Percentiles rank a stretch among this genome's conserved stretches.
phyloP scores from a whole-genome alignment of 371 early-diverging fungal genomes.

The Mortierella sp. region DNA sequence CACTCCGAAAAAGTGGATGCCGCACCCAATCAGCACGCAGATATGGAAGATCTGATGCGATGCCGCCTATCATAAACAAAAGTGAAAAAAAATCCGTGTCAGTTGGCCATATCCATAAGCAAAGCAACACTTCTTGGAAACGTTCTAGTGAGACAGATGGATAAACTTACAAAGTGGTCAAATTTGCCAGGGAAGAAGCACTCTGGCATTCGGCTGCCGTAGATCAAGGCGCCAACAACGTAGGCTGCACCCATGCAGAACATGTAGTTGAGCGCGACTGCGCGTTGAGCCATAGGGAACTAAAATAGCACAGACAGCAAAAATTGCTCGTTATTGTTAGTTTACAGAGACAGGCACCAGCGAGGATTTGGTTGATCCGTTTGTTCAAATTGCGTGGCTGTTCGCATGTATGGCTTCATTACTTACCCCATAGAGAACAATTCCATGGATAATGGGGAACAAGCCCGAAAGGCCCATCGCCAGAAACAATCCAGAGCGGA shows the following conservation, averaged over 20 bases:
- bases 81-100: not conserved
- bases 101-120: not conserved
- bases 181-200: conserved; percentile 74
- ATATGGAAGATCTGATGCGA: conserved; percentile 96
- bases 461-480: conserved; percentile 85
- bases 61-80: conserved; percentile 61
- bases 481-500: conserved; percentile 85
- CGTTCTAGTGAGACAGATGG: no score
- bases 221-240: conserved; percentile 87
- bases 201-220: conserved; percentile 80
- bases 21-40: conserved; percentile 85
- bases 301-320: conserved; percentile 19
- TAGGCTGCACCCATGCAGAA: conserved; percentile 85
- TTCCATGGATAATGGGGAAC: conserved; percentile 83
- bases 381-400: not conserved
- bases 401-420: not conserved
- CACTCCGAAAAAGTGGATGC: conserved; percentile 86
- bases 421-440: conserved; percentile 80
- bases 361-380: no score
- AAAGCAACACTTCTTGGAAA: no score
- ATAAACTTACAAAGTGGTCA: conserved; percentile 71
- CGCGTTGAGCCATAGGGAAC: conserved; percentile 64
- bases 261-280: conserved; percentile 75
- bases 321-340: not conserved
- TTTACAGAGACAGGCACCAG: not conserved